These are phyloP conservation scores for Symmetrospora coprosmae DNA, from an alignment of 768 basidiomycete species.

Conservation along the genomic window DNA sequence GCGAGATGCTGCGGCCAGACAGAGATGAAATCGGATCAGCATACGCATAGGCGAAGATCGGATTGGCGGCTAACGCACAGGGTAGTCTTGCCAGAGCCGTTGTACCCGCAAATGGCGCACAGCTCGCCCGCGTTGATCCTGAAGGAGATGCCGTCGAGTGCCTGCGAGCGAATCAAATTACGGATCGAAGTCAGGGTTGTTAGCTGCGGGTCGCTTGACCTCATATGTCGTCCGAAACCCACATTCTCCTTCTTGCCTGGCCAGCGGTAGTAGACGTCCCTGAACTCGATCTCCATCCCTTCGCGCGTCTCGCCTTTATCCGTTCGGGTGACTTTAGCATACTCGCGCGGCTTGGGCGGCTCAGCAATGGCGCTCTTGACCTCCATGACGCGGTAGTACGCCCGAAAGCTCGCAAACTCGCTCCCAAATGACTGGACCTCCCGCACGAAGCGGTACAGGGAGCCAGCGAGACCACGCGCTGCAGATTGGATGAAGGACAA, in stretches of 20 bases:
- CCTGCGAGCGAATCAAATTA: neutral
- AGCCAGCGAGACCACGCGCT: neutral
- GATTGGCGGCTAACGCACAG: neutral
- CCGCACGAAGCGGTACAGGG: neutral
- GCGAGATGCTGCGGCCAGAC: neutral
- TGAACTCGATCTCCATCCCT: slow-evolving; percentile 24
- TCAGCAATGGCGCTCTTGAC: slow-evolving; percentile 17
- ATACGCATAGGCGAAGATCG: neutral
- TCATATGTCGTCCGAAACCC: neutral
- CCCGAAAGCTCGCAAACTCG: neutral
- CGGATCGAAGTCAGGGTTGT: neutral
- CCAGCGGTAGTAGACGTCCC: slow-evolving; percentile 5
- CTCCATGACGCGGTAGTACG: slow-evolving; percentile 12
- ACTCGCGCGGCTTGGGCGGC: slow-evolving; percentile 4
- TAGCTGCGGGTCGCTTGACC: neutral
- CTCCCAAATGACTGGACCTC: slow-evolving; percentile 4
- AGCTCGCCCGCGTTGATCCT: slow-evolving; percentile 21
- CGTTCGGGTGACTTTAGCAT: neutral
- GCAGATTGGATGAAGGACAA: slow-evolving; percentile 14
- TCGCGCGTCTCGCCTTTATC: neutral
- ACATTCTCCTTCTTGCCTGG: slow-evolving; percentile 8
- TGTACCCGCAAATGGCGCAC: slow-evolving; percentile 16
- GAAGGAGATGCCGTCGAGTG: slow-evolving; percentile 14
- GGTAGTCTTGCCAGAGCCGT: slow-evolving; percentile 10
- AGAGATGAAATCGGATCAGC: neutral